These are phyloP conservation scores for Calocybe indica DNA, from an alignment of 768 basidiomycete genomes.

Conservation along the genomic window DNA sequence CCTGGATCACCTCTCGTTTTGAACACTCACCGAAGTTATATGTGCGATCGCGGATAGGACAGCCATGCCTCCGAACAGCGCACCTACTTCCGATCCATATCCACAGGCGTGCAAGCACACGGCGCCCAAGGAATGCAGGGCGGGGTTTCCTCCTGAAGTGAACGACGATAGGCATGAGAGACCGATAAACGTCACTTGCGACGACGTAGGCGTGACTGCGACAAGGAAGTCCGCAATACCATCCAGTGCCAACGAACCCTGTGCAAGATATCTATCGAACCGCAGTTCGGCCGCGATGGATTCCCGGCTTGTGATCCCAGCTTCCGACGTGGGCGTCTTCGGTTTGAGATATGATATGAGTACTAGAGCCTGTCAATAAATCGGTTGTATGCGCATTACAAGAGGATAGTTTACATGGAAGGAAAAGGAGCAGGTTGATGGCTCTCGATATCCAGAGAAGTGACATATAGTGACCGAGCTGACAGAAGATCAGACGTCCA, in stretches of 20 bases:
- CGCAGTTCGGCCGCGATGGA: slow-evolving; percentile 54
- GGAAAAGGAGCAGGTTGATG: slow-evolving; percentile 55
- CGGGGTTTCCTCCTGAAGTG: slow-evolving; percentile 64
- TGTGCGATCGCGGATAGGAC: slow-evolving; percentile 62
- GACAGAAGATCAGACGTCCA: background rate
- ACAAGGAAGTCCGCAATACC: slow-evolving; percentile 60
- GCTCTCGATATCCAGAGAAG: slow-evolving; percentile 61
- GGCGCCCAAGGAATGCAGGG: slow-evolving; percentile 65
- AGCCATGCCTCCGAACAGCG: slow-evolving; percentile 68
- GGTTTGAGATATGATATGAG: slow-evolving; percentile 59
- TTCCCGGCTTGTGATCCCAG: slow-evolving; percentile 24
- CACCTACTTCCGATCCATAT: slow-evolving; percentile 42
- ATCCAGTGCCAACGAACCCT: slow-evolving; percentile 61
- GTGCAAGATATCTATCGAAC: slow-evolving; percentile 66
- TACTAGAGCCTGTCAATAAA: slow-evolving; percentile 29
- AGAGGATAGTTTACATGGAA: slow-evolving; percentile 49
- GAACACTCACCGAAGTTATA: slow-evolving; percentile 43
- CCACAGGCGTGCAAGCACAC: slow-evolving; percentile 57
- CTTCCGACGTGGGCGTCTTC: slow-evolving; percentile 23
- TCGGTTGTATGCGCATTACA: background rate
- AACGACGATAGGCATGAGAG: slow-evolving; percentile 60
- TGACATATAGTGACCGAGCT: slow-evolving; percentile 75
- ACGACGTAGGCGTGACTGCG: slow-evolving; percentile 43
- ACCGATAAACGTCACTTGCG: slow-evolving; percentile 46
- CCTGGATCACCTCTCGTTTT: background rate